Base-by-base conservation (phyloP, 768 basidiomycete genomes). In the Coprinopsis sp. region DNA sequence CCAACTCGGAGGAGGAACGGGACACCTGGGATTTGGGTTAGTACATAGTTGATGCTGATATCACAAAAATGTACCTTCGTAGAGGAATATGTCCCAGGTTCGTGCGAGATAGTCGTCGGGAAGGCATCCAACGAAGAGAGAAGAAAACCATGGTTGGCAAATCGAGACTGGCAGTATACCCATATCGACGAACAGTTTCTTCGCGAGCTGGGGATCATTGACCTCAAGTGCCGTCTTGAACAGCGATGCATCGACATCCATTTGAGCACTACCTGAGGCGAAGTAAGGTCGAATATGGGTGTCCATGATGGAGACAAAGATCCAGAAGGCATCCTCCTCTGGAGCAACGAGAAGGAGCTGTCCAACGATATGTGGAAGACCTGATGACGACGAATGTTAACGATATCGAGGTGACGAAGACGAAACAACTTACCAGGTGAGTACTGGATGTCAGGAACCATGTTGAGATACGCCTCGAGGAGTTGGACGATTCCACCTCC, bases 261-360 rank as follows among this genome's bases (percentile, higher is more conserved):
- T 66, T 59, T 88, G 86, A 2, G 72, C 69, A 2, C 72, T 66
- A 40, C 65, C 73, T 3, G 72, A 57, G 29, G 83, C 77, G 58
- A 89, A 92, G 61, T 90, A 90, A 0, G 82, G 70, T 1, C 89
- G 82, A n/a, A 91, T 68, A 53, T 90, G 82, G 1, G 78, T 76
- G 54, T 91, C 87, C 89, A 92, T 92, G 52, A 91, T 66, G 2
- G 87, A 88, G 1, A 87, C 74, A 58, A 91, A 91, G 16, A 87
- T 91, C 89, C 89, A 92, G 61, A 92, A 92, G 0, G 87, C 89
- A 53, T 92, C 90, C 59, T 92, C 90, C 52, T 92, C 89, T 0
- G 89, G 90, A 0, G 87, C 78, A 37, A 86, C 79, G 7, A 84
- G 64, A 0, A 91, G 64, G 37, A 91, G 65, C 51, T 88, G 82